phyloP scores from a whole-genome alignment of 2,329 filamentous ascomycete species.

The Zopfia rhizophila region DNA sequence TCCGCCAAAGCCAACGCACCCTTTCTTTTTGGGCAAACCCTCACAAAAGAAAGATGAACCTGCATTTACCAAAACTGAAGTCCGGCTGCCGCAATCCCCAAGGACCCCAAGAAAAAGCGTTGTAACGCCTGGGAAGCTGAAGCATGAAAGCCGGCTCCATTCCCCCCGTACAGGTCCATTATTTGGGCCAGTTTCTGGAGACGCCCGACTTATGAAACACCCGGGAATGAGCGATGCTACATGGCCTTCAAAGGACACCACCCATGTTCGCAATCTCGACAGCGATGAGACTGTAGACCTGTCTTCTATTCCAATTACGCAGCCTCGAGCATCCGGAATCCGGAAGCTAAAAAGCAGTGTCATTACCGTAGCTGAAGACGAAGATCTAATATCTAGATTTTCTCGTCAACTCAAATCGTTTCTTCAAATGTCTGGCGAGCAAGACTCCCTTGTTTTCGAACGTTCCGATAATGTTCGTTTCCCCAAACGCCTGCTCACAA shows the following conservation, averaged over 20 bases:
- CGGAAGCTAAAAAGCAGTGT: slow-evolving; percentile 55
- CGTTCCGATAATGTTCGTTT: slow-evolving; percentile 40
- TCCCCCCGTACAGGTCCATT: slow-evolving; percentile 24
- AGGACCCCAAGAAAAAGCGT: slow-evolving; percentile 50
- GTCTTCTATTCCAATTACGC: neutral
- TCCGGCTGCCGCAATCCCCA: slow-evolving; percentile 34
- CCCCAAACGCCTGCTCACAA: slow-evolving; percentile 50
- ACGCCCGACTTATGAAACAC: slow-evolving; percentile 62
- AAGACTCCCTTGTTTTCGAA: slow-evolving; percentile 21
- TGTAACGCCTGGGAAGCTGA: slow-evolving; percentile 60
- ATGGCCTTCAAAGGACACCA: slow-evolving; percentile 75
- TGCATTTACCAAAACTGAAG: slow-evolving; percentile 25
- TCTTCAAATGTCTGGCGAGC: neutral
- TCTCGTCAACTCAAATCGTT: slow-evolving; percentile 28
- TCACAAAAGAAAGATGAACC: slow-evolving; percentile 32
- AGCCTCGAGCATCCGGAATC: slow-evolving; percentile 1
- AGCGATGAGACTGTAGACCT: slow-evolving; percentile 4
- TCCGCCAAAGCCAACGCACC: slow-evolving; percentile 66
- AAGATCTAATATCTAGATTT: slow-evolving; percentile 39
- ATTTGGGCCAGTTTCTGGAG: slow-evolving; percentile 32
- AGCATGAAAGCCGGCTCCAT: slow-evolving; percentile 41
- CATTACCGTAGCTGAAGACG: slow-evolving; percentile 28
- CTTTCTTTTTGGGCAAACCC: slow-evolving; percentile 73
- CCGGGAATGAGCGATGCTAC: slow-evolving; percentile 72
- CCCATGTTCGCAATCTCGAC: slow-evolving; percentile 48